Evolutionary conservation across 257 asterid species (phyloP).

Genomic region (Cynanchum wilfordii): DNA sequence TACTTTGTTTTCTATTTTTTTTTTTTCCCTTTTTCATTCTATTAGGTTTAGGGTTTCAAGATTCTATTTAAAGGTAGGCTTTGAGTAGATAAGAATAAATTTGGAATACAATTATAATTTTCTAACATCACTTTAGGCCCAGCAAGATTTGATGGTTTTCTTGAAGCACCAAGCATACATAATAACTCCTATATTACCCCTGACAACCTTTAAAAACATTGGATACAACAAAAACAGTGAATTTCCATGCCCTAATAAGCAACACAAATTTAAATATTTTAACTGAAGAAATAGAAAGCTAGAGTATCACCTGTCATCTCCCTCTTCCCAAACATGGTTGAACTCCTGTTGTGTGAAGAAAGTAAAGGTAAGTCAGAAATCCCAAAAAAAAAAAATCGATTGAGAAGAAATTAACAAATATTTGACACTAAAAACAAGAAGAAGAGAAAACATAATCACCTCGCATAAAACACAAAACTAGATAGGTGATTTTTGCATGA

Average conservation of each 20-base stretch:
- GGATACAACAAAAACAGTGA: not conserved
- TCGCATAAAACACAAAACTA: not conserved
- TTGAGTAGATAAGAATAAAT: too few species aligned
- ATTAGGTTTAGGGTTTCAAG: too few species aligned
- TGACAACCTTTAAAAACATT: not conserved
- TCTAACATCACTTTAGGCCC: not conserved
- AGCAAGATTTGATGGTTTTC: not conserved
- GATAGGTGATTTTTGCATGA: not conserved
- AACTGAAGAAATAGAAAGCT: constrained; percentile 5
- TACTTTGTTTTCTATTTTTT: too few species aligned
- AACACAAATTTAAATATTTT: not conserved
- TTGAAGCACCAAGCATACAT: not conserved
- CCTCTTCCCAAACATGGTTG: constrained; percentile 89
- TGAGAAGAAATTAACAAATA: constrained; percentile 7
- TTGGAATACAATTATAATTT: too few species aligned
- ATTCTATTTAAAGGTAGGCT: too few species aligned
- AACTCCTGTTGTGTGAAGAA: constrained; percentile 43
- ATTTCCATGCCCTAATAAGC: not conserved
- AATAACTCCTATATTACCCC: not conserved
- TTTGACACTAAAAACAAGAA: too few species aligned
- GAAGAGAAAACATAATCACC: not conserved
- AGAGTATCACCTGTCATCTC: constrained; percentile 62
- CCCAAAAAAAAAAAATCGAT: not conserved
- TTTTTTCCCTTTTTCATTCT: not conserved
- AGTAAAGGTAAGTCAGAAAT: not conserved